Evolutionary conservation across 1,284 basidiomycete species (phyloP), one percentile per base, ranked within the genome.

Genomic region (Vanrija pseudolonga): DNA sequence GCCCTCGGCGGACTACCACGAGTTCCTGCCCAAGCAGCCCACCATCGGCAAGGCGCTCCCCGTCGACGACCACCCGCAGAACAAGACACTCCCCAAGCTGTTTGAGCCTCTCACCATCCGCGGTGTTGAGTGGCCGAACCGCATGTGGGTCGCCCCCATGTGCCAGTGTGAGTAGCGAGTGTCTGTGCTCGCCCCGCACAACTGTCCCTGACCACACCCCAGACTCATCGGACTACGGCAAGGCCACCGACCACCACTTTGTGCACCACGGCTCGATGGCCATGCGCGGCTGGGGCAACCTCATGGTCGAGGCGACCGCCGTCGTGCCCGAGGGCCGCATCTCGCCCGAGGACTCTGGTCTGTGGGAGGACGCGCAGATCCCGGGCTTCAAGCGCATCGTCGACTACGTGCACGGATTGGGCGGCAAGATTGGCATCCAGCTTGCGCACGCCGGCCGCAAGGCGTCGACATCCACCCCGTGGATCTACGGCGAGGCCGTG

Each of bases 391-490:
- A 84, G 63, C 78, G 84, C 32, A 82, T 93, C 56, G 85, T 89
- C 59, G 81, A 86, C 36, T 89, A 88, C 56, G 84, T 85, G 22
- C 88, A 90, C 68, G 80, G 84, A 1, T 83, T 89, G 61, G 80
- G 82, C 53, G 69, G 71, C 38, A 81, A 81, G 56, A 83, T 90
- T 18, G 89, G 84, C 9, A 83, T 93, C 43, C 90, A 94, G 71
- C 81, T 93, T 11, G 84, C 83, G 0, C 89, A 90, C 69, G 87
- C 86, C 0, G 88, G 88, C 1, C 77, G 87, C 32, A 89, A 90
- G 69, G 85, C 86, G 0, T 83, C 82, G 14, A 83, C 80, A 0
- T 76, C 80, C 47, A 80, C 84, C 1, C 83, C 83, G 3, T 87
- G 84, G 84, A 77, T 85, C 11, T 47, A 60, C 43, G 55, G 60